A percentile compares a stretch with the other conserved stretches of the same genome.
These are phyloP conservation scores for Manihot esculenta DNA, from an alignment of 441 rosid genomes.

Conservation along the genomic window DNA sequence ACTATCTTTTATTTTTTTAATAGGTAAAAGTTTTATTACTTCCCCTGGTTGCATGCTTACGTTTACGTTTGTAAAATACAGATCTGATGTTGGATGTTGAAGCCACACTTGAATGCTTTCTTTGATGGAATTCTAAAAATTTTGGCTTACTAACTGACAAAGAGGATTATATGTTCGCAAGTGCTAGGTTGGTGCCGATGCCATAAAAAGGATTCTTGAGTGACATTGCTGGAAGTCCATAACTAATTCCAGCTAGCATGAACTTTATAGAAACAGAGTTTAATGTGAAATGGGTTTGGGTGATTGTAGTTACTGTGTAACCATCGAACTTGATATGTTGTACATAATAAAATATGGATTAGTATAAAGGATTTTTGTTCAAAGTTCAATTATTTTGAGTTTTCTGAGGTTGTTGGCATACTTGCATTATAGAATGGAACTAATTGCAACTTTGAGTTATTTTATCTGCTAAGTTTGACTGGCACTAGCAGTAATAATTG, in stretches of 20 bases:
- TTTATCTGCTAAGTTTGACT: neutral
- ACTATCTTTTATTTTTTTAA: neutral
- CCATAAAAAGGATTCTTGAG: neutral
- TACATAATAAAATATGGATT: neutral
- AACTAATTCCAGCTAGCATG: neutral
- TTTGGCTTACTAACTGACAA: slow-evolving; percentile 4
- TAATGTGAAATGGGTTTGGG: too few species aligned
- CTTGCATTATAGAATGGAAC: slow-evolving; percentile 2
- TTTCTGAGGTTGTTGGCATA: neutral
- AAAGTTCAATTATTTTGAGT: neutral
- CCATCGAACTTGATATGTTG: slow-evolving; percentile 4
- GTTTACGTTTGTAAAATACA: slow-evolving; percentile 32
- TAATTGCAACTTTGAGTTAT: neutral
- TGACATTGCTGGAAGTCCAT: slow-evolving; percentile 13
- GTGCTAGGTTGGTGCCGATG: neutral
- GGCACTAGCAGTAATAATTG: neutral
- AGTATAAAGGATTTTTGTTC: neutral
- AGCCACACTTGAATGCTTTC: neutral
- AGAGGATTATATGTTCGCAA: slow-evolving; percentile 7
- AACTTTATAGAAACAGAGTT: too few species aligned
- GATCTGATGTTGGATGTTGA: slow-evolving; percentile 23
- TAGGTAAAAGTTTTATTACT: slow-evolving; percentile 8
- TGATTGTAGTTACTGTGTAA: slow-evolving; percentile 7
- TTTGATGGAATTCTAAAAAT: neutral
- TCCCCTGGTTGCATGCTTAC: slow-evolving; percentile 8